Base-by-base conservation (phyloP, 2,329 filamentous ascomycete genomes). In the Acarospora socialis region DNA sequence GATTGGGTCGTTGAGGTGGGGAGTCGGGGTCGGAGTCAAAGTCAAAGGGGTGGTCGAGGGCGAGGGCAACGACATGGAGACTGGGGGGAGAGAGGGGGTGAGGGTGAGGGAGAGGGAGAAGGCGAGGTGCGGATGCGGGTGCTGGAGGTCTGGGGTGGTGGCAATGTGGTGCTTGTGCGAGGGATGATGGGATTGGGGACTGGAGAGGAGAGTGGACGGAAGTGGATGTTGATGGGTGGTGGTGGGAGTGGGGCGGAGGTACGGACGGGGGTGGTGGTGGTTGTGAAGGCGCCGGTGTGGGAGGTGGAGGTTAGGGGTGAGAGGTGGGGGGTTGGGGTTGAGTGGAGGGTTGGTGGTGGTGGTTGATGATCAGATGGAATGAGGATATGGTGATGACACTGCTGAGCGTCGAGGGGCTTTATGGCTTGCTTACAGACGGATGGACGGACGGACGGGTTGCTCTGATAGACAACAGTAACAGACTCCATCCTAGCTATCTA, bases 1-100 rank as follows among this genome's bases (percentile, higher is more conserved):
- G 50, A 55, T 10, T 70, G 65, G 65, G 51, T 72, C 8, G 48
- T 70, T 10, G 63, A 25, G 5, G 12, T 25, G 7, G 23, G 23
- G 23, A 25, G 23, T 25, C 23, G 16, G 23, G 23, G 23, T n/a
- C 7, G 23, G 16, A 25, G 23, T 7, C 23, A 25, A 5, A 10
- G 26, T 18, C 16, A 16, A 16, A 38, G 12, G 33, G 21, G 34
- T 17, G 9, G 30, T 27, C 15, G 22, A 19, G 5, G 33, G 30
- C n/a, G 39, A 37, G 10, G 22, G 21, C 37, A 31, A 20, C 44
- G 2, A 26, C 43, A 32, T 32, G 44, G 18, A 26, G 26, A 10
- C 32, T 12, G 13, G 41, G 36, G 18, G 43, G 30, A n/a, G 41
- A 43, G 7, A 39, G 44, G 23, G 21, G 30, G 18, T 53, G 50